Conservation (phyloP, 2,329 filamentous ascomycete genomes). For the Teratosphaeria nubilosa region DNA sequence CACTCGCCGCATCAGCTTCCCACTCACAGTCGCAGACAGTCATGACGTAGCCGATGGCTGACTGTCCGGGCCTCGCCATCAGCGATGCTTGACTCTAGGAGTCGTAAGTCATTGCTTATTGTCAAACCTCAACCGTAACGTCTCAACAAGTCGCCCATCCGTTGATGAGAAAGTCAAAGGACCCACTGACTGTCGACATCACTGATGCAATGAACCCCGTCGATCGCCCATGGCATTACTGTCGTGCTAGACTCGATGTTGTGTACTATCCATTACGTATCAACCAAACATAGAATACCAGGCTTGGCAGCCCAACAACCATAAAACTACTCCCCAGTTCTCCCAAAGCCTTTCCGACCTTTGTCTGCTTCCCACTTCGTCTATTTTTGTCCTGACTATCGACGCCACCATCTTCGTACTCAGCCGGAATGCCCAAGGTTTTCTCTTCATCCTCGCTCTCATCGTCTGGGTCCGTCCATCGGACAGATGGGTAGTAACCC, state of each 20-base stretch:
- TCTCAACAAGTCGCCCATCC: too few relatives aligned
- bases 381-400: constrained; percentile 23
- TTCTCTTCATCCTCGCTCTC: constrained; percentile 16
- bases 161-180: too few relatives aligned
- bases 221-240: too few relatives aligned
- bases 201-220: too few relatives aligned
- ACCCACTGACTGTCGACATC: too few relatives aligned
- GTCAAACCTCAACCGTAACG: too few relatives aligned
- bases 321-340: constrained; percentile 55
- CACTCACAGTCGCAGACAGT: too few relatives aligned
- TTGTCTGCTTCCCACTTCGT: constrained; percentile 28
- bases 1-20: too few relatives aligned
- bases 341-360: constrained; percentile 34
- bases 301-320: constrained; percentile 53
- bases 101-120: too few relatives aligned
- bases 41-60: too few relatives aligned
- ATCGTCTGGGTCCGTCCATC: constrained; percentile 22
- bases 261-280: constrained; percentile 48
- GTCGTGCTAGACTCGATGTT: not conserved
- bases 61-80: too few relatives aligned
- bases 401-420: constrained; percentile 4
- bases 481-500: constrained; percentile 28
- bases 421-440: not conserved
- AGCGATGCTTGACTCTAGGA: too few relatives aligned
- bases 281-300: constrained; percentile 57